phyloP scores from a whole-genome alignment of 2,329 filamentous ascomycete genomes.

The Aureobasidium pullulans region DNA sequence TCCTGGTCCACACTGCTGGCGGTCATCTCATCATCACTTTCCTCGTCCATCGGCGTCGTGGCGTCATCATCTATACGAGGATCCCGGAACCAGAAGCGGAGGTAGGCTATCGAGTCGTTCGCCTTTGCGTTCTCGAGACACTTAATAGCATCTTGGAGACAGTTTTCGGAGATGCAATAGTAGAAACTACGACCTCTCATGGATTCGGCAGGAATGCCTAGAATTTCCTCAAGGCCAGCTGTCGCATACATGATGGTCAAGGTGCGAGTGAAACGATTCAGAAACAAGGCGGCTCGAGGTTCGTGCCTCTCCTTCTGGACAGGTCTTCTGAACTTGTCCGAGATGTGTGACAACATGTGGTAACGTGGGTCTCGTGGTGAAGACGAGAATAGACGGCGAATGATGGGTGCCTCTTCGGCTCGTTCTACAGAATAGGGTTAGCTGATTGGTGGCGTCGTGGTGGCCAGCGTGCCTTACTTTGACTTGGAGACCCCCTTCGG shows the following conservation, averaged over 20 bases:
- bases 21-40: slow-evolving; percentile 39
- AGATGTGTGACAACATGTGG: slow-evolving; percentile 81
- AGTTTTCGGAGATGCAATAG: slow-evolving; percentile 74
- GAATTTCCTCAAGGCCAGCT: slow-evolving; percentile 63
- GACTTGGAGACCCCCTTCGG: slow-evolving; percentile 57
- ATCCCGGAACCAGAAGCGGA: slow-evolving; percentile 78
- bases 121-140: slow-evolving; percentile 80
- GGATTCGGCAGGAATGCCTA: slow-evolving; percentile 62
- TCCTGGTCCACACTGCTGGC: slow-evolving; percentile 42
- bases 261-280: slow-evolving; percentile 79
- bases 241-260: slow-evolving; percentile 83
- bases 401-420: slow-evolving; percentile 67
- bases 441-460: not conserved
- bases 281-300: slow-evolving; percentile 72
- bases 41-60: slow-evolving; percentile 42
- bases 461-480: slow-evolving; percentile 50
- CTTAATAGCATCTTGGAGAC: slow-evolving; percentile 65
- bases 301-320: slow-evolving; percentile 56
- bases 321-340: slow-evolving; percentile 63
- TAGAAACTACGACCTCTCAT: slow-evolving; percentile 77
- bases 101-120: slow-evolving; percentile 84
- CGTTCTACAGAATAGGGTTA: slow-evolving; percentile 50
- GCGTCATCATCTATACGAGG: slow-evolving; percentile 48
- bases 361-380: slow-evolving; percentile 78
- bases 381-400: slow-evolving; percentile 71